phyloP scores from a whole-genome alignment of 805 yeast species.

The Wickerhamomyces sydowiorum region DNA sequence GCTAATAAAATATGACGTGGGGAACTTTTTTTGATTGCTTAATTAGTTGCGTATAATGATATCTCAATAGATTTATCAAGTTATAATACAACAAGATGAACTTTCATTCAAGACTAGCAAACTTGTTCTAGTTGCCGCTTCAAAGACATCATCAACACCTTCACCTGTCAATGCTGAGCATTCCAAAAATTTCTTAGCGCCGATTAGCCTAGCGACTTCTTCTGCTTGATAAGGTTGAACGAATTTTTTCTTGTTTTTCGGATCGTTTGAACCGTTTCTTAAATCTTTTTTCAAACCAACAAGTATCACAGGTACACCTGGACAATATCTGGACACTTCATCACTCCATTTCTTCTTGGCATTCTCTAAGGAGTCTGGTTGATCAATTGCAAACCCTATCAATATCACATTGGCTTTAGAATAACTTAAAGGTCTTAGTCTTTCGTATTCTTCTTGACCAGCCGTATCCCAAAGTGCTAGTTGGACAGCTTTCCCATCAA shows the following conservation, averaged over 20 bases:
- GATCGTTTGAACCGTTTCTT: constrained; percentile 37
- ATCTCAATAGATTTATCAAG: too few relatives aligned
- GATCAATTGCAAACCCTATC: constrained; percentile 81
- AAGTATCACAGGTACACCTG: constrained; percentile 67
- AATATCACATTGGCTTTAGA: constrained; percentile 81
- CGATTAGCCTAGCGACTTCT: constrained; percentile 66
- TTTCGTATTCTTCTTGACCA: constrained; percentile 92
- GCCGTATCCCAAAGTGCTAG: constrained; percentile 94
- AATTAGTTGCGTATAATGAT: too few relatives aligned
- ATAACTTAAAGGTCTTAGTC: constrained; percentile 83
- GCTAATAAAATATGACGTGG: neutral
- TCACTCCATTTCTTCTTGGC: constrained; percentile 84
- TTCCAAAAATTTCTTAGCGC: constrained; percentile 79
- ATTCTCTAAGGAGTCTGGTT: constrained; percentile 78
- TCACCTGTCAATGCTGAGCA: constrained; percentile 92
- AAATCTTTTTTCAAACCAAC: constrained; percentile 86
- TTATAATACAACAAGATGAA: constrained; percentile 36
- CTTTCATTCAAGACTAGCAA: constrained; percentile 48
- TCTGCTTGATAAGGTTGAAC: constrained; percentile 57
- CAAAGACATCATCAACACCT: constrained; percentile 92
- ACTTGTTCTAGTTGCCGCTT: constrained; percentile 82
- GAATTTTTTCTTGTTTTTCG: constrained; percentile 31
- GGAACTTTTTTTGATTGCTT: too few relatives aligned
- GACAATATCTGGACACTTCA: constrained; percentile 78
- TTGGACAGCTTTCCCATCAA: constrained; percentile 88